Evolutionary conservation across 768 basidiomycete genomes (phyloP), one percentile per base, ranked within the genome.

Genomic region (Daedalea quercina): DNA sequence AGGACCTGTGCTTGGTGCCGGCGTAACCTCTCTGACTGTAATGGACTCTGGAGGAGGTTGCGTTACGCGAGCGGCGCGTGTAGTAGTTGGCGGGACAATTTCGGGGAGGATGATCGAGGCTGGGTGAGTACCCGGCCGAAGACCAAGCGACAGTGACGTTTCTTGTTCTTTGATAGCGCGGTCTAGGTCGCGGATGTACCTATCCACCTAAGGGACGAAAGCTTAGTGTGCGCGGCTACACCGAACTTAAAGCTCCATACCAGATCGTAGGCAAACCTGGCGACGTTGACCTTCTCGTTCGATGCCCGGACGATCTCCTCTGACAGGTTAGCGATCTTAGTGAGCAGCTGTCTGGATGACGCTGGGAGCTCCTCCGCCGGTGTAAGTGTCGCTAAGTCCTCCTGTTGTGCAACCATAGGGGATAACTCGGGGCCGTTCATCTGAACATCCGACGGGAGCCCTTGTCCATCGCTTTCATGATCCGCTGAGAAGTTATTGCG

Each of bases 201-300:
- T 76, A 57, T 91, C 86, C 12, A 91, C 78, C 90, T 93, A 46
- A 20, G 13, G 34, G n/a, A 35, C 20, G 15, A 34, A 12, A 4
- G 0, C 9, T 44, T 33, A 34, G 24, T 6, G 34, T 17, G 26
- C 44, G 11, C 33, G 47, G 41, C 11, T 37, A 17, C 24, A 22
- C 8, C 15, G 22, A 22, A 25, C 9, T 20, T 23, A 24, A 28
- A 17, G 17, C 28, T 20, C 31, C 81, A 54, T 63, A 90, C 90
- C 33, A 82, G 80, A 59, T 88, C 84, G 58, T 81, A 79, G 23
- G 81, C 79, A 9, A 86, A 77, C 58, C 80, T 78, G 2, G 88
- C 84, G 17, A 91, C 73, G 57, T 82, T 87, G 26, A 86, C 77
- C 63, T 91, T 91, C 65, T 93, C 90, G 55, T 89, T 85, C 11